Evolutionary conservation across 768 basidiomycete genomes (phyloP).

Genomic region (Gloeopeniophorella convolvens): DNA sequence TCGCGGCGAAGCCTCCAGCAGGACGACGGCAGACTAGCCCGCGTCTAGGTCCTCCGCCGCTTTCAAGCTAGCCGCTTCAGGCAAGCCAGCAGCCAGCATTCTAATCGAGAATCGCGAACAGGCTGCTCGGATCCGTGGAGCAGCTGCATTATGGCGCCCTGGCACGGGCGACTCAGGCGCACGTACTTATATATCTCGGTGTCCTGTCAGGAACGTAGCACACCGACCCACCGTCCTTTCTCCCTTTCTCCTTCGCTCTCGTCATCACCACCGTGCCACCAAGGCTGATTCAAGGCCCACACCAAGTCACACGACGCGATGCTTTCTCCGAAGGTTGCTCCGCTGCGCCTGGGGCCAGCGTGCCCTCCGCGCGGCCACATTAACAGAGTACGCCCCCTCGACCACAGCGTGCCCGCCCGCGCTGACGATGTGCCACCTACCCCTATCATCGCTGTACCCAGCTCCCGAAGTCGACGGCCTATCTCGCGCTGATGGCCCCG

Average conservation of each 20-base stretch:
- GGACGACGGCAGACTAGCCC: not conserved
- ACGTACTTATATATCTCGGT: constrained; percentile 3
- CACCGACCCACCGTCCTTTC: not conserved
- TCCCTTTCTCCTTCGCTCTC: not conserved
- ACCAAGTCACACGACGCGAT: no score
- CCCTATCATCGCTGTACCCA: not conserved
- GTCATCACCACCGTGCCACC: no score
- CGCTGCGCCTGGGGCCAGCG: no score
- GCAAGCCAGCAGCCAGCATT: not conserved
- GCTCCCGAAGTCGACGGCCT: constrained; percentile 6
- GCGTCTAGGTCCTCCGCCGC: not conserved
- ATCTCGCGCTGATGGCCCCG: constrained; percentile 5
- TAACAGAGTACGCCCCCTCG: not conserved
- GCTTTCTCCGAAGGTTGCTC: no score
- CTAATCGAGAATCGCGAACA: not conserved
- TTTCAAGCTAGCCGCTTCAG: not conserved
- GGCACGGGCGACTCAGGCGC: not conserved
- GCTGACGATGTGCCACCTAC: no score
- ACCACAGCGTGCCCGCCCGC: no score
- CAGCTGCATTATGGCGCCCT: not conserved
- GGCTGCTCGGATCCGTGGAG: constrained; percentile 6
- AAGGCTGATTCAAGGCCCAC: no score
- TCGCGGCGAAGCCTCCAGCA: not conserved
- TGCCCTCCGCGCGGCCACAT: no score
- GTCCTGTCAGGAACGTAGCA: not conserved